Conservation (phyloP, 2,329 filamentous ascomycete species). For the Stromatinia cepivora region DNA sequence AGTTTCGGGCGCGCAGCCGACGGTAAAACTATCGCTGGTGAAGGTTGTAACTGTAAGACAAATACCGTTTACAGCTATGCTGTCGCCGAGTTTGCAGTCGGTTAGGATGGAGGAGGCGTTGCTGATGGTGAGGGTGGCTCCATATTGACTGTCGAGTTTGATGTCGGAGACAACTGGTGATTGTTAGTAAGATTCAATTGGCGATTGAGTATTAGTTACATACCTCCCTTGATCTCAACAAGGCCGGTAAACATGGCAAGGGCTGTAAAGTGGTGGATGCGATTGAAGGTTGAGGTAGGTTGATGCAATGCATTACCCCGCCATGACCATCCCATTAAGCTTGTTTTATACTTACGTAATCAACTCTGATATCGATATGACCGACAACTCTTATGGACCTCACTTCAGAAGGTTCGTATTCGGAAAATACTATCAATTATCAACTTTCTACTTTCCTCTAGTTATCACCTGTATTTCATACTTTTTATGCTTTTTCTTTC, state of each 20-base stretch:
- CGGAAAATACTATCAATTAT: no score
- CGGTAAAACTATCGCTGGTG: conserved; percentile 67
- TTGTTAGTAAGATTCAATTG: conserved; percentile 18
- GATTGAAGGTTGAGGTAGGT: conserved; percentile 4
- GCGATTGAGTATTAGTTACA: conserved; percentile 38
- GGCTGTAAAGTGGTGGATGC: not conserved
- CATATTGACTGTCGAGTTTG: conserved; percentile 77
- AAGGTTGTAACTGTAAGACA: conserved; percentile 90
- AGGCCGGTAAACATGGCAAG: conserved; percentile 88
- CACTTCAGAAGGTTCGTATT: not conserved
- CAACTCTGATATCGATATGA: no score
- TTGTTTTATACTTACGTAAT: conserved; percentile 1
- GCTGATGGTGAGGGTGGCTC: conserved; percentile 86
- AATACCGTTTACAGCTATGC: conserved; percentile 91
- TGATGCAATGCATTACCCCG: conserved; percentile 9
- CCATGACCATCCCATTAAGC: not conserved
- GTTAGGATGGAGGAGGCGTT: conserved; percentile 69
- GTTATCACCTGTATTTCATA: not conserved
- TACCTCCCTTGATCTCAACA: conserved; percentile 90
- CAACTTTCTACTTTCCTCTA: not conserved
- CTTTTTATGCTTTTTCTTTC: no score
- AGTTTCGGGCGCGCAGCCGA: conserved; percentile 93
- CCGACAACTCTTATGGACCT: no score
- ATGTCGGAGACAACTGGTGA: conserved; percentile 76
- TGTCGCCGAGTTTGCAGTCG: conserved; percentile 86